These are phyloP conservation scores for Fusarium sp. DNA, from an alignment of 2,329 filamentous ascomycete species.

Conservation along the genomic window DNA sequence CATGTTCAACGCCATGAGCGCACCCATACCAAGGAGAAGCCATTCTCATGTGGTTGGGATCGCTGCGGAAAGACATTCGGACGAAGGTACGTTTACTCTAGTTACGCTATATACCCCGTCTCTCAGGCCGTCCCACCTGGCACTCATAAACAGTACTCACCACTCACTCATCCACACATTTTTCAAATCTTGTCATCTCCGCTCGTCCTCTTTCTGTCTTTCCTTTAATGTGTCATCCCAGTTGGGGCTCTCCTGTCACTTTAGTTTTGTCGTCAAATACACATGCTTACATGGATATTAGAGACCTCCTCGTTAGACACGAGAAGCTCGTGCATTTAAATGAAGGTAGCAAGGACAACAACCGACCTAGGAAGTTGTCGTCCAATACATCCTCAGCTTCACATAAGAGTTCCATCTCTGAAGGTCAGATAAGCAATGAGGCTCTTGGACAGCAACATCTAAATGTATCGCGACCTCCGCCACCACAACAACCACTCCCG, in stretches of 20 bases:
- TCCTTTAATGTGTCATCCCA: background rate
- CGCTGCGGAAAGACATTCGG: constrained; percentile 71
- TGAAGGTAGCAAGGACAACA: constrained; percentile 65
- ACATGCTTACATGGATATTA: constrained; percentile 69
- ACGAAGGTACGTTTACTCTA: constrained; percentile 62
- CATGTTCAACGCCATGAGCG: constrained; percentile 72
- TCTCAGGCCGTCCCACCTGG: constrained; percentile 28
- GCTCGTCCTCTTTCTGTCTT: background rate
- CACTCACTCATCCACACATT: constrained; percentile 22
- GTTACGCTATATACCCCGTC: constrained; percentile 33
- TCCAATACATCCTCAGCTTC: constrained; percentile 54
- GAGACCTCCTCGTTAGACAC: constrained; percentile 70
- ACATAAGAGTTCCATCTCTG: constrained; percentile 58
- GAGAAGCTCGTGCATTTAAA: constrained; percentile 73
- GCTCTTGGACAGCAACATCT: constrained; percentile 56
- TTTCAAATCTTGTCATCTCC: constrained; percentile 7
- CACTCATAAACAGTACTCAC: constrained; percentile 28
- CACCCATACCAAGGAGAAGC: constrained; percentile 73
- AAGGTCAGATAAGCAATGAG: constrained; percentile 58
- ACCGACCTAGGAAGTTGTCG: constrained; percentile 62
- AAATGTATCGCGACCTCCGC: constrained; percentile 40
- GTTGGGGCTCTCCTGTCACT: background rate
- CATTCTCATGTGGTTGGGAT: constrained; percentile 68
- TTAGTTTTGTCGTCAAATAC: background rate
- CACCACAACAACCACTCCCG: constrained; percentile 40